These are phyloP conservation scores for Escovopsis weberi DNA, from an alignment of 2,329 filamentous ascomycete genomes.

Conservation along the genomic window DNA sequence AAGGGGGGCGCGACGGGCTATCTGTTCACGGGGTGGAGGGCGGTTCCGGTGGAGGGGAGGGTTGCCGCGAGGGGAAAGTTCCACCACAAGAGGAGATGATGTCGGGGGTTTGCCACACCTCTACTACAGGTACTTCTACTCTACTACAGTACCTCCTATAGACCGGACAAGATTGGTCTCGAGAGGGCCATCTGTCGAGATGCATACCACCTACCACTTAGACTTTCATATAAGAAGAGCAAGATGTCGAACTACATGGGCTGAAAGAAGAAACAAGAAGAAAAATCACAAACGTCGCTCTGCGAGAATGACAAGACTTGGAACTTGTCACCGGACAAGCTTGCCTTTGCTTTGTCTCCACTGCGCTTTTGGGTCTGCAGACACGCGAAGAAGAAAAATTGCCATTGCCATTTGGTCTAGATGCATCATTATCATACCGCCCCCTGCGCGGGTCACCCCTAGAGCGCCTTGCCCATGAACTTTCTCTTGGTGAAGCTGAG, in stretches of 20 bases:
- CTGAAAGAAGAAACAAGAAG: too few species aligned
- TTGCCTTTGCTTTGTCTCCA: too few species aligned
- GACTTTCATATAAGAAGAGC: too few species aligned
- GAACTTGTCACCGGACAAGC: too few species aligned
- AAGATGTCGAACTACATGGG: too few species aligned
- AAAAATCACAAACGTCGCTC: too few species aligned
- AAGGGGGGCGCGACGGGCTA: slow-evolving; percentile 82
- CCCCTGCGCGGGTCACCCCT: slow-evolving; percentile 10
- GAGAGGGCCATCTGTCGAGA: not conserved
- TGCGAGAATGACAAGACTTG: too few species aligned
- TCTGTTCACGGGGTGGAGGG: slow-evolving; percentile 69
- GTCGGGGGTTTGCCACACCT: too few species aligned
- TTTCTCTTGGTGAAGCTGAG: slow-evolving; percentile 97
- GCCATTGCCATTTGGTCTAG: not conserved
- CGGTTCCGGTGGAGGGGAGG: slow-evolving; percentile 63
- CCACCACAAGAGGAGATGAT: slow-evolving; percentile 42
- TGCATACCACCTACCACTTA: slow-evolving; percentile 1
- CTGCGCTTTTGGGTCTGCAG: not conserved
- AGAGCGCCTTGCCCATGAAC: slow-evolving; percentile 95
- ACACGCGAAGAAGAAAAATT: not conserved
- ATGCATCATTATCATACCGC: not conserved
- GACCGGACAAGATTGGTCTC: too few species aligned
- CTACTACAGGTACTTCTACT: too few species aligned
- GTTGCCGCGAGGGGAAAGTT: slow-evolving; percentile 73
- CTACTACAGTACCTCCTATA: too few species aligned